Evolutionary conservation across 495 filamentous ascomycete species (phyloP).

Genomic region (Bacidia rubella): DNA sequence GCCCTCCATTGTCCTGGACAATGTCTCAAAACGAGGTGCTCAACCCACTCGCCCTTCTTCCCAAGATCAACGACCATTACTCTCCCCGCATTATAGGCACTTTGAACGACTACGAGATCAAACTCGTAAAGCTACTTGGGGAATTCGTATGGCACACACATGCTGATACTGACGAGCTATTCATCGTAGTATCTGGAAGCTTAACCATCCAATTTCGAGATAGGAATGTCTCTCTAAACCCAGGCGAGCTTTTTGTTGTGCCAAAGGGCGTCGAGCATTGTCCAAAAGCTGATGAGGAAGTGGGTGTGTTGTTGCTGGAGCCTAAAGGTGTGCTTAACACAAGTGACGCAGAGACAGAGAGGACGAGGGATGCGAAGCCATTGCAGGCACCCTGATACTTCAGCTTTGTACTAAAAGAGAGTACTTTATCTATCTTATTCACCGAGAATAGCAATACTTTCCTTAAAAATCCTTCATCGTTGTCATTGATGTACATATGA

Average conservation of each 20-base stretch:
- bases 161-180: slow-evolving; percentile 28
- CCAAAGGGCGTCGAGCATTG: slow-evolving; percentile 14
- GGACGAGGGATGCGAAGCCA: slow-evolving; percentile 5
- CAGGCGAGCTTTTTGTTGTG: slow-evolving; percentile 12
- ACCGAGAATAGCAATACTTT: too few species aligned
- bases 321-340: slow-evolving; percentile 13
- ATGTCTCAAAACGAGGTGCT: neutral
- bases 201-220: slow-evolving; percentile 20
- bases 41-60: slow-evolving; percentile 10
- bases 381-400: neutral
- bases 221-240: slow-evolving; percentile 11
- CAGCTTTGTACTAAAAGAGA: neutral
- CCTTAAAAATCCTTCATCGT: neutral
- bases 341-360: slow-evolving; percentile 1
- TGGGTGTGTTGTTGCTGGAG: slow-evolving; percentile 13
- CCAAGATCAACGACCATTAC: slow-evolving; percentile 10
- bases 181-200: slow-evolving; percentile 20
- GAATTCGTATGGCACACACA: slow-evolving; percentile 28
- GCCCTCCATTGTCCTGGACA: too few species aligned
- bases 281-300: slow-evolving; percentile 13
- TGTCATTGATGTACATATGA: neutral
- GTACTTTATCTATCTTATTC: neutral
- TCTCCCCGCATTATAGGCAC: slow-evolving; percentile 18
- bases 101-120: slow-evolving; percentile 22
- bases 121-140: slow-evolving; percentile 25